Base-by-base conservation (phyloP, 2,329 filamentous ascomycete species). In the Septoria petroselini region DNA sequence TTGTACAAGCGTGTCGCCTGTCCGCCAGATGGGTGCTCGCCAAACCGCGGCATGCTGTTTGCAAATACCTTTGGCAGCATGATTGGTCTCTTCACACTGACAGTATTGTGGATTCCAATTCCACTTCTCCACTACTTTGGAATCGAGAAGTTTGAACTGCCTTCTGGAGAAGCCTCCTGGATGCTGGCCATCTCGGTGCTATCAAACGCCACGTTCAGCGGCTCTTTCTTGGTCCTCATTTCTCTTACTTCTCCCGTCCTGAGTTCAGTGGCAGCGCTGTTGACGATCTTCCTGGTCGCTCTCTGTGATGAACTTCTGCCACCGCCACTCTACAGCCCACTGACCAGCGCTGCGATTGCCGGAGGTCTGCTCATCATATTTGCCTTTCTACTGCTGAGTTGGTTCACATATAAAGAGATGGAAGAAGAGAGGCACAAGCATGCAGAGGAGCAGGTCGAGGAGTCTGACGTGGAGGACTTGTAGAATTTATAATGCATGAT, bases 261-360 rank as follows among this genome's bases (percentile, higher is more conserved):
- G 3, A 63, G 59, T 50, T 94, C 87, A 14, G 93, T 98, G 8
- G 93, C 93, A 1, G 89, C 91, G 2, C 80, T 98, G 5, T 76
- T 98, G 39, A 98, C 93, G 17, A 98, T 98, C 59, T 97, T 98
- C 76, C 82, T 97, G 53, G 93, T 98, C 5, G 93, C 91, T 1
- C 75, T 97, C 23, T 88, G 88, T 48, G 93, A 98, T 70, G 94
- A 93, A 83, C 67, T 91, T 49, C 76, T 91, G 35, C 94, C 88
- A 0, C 72, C 73, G 3, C 75, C 75, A 2, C 64, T 77, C n/a
- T 88, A 91, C 41, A 78, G 85, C 60, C 81, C 86, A 0, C 75
- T 95, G 15, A 86, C 84, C 43, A 72, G 77, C 3, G 86, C 90
- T 0, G 87, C 91, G 3, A 76, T 97, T 9, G 64, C 82, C 0